These are phyloP conservation scores for Penicillium angulare DNA, from an alignment of 495 filamentous ascomycete species.

Conservation along the genomic window DNA sequence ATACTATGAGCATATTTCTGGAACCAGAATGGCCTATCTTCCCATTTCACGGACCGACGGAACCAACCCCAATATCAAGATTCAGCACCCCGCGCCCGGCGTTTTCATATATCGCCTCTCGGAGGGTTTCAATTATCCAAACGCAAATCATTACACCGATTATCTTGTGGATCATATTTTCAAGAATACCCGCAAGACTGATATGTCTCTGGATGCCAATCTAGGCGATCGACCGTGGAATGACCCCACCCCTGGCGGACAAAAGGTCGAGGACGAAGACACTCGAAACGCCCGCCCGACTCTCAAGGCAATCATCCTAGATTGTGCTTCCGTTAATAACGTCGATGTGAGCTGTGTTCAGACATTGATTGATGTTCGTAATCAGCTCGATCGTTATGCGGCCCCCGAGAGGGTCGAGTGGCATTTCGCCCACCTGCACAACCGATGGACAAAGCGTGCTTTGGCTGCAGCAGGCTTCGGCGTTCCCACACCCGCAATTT, in stretches of 20 bases:
- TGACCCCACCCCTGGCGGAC: constrained; percentile 74
- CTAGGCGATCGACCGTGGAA: constrained; percentile 95
- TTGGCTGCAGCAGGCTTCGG: constrained; percentile 90
- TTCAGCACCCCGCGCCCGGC: constrained; percentile 81
- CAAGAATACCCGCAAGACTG: constrained; percentile 73
- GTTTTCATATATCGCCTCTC: constrained; percentile 98
- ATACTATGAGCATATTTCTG: no score
- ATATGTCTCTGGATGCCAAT: constrained; percentile 56
- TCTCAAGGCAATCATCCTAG: constrained; percentile 89
- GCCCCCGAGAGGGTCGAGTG: constrained; percentile 85
- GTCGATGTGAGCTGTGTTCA: constrained; percentile 94
- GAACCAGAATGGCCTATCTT: constrained; percentile 83
- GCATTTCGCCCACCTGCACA: constrained; percentile 94
- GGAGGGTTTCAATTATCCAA: constrained; percentile 96
- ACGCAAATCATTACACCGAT: constrained; percentile 88
- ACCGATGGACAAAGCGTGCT: constrained; percentile 96
- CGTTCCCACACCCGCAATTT: constrained; percentile 69
- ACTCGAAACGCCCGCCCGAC: constrained; percentile 59
- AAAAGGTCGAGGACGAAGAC: constrained; percentile 31
- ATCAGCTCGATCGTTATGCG: constrained; percentile 89
- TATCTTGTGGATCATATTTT: constrained; percentile 73
- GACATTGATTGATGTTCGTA: constrained; percentile 94
- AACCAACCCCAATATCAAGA: constrained; percentile 80
- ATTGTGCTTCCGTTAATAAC: constrained; percentile 95
- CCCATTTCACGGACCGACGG: constrained; percentile 86